Evolutionary conservation across 2,329 filamentous ascomycete species (phyloP), one percentile per base, ranked within the genome.

Genomic region (Calonectria pauciramosa): DNA sequence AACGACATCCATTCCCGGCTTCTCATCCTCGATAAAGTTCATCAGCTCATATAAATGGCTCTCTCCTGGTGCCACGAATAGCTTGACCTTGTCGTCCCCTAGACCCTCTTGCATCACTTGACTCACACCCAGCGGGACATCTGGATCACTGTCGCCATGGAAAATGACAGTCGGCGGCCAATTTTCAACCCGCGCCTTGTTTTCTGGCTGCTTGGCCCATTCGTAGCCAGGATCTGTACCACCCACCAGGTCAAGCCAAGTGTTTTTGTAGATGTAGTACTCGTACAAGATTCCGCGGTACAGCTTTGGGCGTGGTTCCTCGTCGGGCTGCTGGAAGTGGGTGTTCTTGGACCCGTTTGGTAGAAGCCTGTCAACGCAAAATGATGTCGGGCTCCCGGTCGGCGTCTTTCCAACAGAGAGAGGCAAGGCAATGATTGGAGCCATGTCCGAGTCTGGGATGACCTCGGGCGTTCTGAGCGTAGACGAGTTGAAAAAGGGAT

Each of bases 91-190:
- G 18, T 78, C 77, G 3, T 73, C 36, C 0, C 81, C 82, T 2
- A 85, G 73, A 7, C 52, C 72, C 4, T 81, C 72, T 9, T 76
- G 75, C 77, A 85, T 82, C 66, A 79, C 60, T 26, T 75, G 70
- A 54, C 80, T 84, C 23, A 85, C 80, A 10, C 70, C 79, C 13
- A 82, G 44, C 16, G 81, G 80, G 1, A 85, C 82, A 54, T 81
- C 80, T 4, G 64, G 32, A 67, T 85, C 84, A 0, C 68, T 70
- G 23, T 83, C 76, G 0, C 84, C 84, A 11, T 85, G 84, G 18
- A 85, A 80, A 36, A 85, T 79, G 30, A 85, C 80, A 0, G 84
- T 85, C 13, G 76, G 70, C 23, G 84, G 84, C 84, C 84, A 86
- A 3, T 66, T 63, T 1, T 66, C 72, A 0, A 71, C 63, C 3